These are phyloP conservation scores for Alternaria panax DNA, from an alignment of 2,329 filamentous ascomycete genomes.

Conservation along the genomic window DNA sequence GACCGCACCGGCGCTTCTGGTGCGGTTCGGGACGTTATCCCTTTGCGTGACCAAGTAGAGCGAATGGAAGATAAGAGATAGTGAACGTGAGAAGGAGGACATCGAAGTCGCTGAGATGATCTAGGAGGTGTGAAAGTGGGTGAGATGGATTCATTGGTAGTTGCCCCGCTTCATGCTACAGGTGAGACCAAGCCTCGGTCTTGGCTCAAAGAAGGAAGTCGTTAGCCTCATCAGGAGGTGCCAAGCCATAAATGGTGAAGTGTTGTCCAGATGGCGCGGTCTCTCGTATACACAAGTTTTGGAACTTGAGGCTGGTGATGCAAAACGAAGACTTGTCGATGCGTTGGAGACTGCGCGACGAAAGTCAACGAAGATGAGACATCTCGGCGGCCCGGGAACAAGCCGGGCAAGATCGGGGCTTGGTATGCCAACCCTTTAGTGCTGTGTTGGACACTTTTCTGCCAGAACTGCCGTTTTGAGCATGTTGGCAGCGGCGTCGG, in stretches of 20 bases:
- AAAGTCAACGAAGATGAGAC: neutral
- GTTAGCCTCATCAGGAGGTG: slow-evolving; percentile 31
- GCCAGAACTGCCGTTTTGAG: slow-evolving; percentile 36
- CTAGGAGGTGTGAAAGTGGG: neutral
- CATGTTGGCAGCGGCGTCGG: slow-evolving; percentile 25
- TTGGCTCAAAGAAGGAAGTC: slow-evolving; percentile 23
- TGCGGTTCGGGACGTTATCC: slow-evolving; percentile 27
- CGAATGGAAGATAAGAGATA: slow-evolving; percentile 29
- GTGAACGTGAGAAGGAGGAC: slow-evolving; percentile 29
- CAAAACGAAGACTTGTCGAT: neutral
- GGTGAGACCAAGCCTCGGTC: slow-evolving; percentile 26
- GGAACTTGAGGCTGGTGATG: neutral
- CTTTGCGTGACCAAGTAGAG: slow-evolving; percentile 22
- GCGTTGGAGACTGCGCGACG: neutral
- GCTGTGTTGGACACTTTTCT: slow-evolving; percentile 37
- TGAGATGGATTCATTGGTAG: slow-evolving; percentile 1
- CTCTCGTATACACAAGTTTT: neutral
- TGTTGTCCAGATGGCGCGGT: slow-evolving; percentile 9
- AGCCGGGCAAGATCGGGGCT: slow-evolving; percentile 36
- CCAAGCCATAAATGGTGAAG: slow-evolving; percentile 27
- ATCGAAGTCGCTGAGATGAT: neutral
- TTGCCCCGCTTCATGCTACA: slow-evolving; percentile 15
- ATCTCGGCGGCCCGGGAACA: slow-evolving; percentile 14
- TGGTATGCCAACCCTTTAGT: slow-evolving; percentile 49
- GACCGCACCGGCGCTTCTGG: slow-evolving; percentile 21